A percentile compares a stretch with the other conserved stretches of the same genome.
phyloP scores from a whole-genome alignment of 140 eudicot species.

The Cichorium intybus region DNA sequence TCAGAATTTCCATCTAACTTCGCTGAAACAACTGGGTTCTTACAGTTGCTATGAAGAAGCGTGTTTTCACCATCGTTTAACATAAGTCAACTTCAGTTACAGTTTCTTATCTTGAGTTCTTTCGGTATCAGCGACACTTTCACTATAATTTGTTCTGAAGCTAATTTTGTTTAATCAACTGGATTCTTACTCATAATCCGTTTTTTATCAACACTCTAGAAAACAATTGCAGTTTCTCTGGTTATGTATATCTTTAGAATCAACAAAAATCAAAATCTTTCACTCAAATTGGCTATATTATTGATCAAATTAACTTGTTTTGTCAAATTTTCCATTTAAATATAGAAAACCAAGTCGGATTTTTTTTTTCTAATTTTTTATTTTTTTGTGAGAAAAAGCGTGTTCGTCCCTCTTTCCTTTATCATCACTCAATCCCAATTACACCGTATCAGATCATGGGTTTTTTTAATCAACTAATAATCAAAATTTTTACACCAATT shows the following conservation, averaged over 20 bases:
- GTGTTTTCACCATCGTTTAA: neutral
- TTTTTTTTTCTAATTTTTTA: neutral
- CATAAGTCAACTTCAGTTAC: neutral
- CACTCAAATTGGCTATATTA: neutral
- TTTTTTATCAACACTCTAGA: neutral
- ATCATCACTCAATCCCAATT: conserved; percentile 18
- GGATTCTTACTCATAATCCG: neutral
- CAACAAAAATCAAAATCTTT: neutral
- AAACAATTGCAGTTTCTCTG: neutral
- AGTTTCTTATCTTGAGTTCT: neutral
- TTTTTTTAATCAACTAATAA: conserved; percentile 5
- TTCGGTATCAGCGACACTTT: neutral
- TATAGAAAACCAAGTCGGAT: conserved; percentile 11
- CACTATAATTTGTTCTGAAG: neutral
- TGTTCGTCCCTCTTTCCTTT: conserved; percentile 3
- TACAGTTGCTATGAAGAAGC: neutral
- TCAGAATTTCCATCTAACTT: neutral
- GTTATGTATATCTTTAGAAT: neutral
- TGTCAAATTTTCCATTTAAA: neutral
- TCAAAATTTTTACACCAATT: neutral
- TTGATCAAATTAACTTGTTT: neutral
- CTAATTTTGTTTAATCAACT: neutral
- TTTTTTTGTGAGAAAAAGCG: neutral
- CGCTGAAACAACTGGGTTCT: conserved; percentile 3
- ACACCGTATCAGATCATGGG: conserved; percentile 13